A percentile compares a stretch with the other conserved stretches of the same genome.
phyloP scores from a whole-genome alignment of 139 green algal species.

The Closterium sp. region DNA sequence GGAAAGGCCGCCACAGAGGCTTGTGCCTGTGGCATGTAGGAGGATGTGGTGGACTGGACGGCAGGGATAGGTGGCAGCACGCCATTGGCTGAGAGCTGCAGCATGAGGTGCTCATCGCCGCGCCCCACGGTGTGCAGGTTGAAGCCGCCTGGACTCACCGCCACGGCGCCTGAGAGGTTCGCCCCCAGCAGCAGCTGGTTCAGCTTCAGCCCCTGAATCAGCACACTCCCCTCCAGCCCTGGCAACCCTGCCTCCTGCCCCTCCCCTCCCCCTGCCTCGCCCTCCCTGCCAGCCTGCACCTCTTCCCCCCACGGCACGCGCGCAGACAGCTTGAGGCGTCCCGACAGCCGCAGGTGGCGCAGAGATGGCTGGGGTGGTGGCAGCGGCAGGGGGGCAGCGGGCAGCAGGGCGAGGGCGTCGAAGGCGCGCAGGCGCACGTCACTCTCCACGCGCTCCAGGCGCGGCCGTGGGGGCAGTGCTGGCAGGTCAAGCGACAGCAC shows the following conservation, averaged over 20 bases:
- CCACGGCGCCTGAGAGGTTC: slow-evolving; percentile 11
- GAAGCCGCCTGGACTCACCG: neutral
- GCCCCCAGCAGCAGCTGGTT: slow-evolving; percentile 32
- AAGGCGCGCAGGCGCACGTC: slow-evolving; percentile 60
- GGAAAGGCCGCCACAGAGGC: neutral
- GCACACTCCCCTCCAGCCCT: slow-evolving; percentile 11
- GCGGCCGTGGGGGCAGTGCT: neutral
- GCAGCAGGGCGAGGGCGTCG: slow-evolving; percentile 68
- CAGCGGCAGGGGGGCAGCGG: slow-evolving; percentile 13
- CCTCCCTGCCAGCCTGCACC: neutral
- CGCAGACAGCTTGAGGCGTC: slow-evolving; percentile 30
- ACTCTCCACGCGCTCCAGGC: slow-evolving; percentile 43
- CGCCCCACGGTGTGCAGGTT: slow-evolving; percentile 16
- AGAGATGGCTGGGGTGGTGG: neutral
- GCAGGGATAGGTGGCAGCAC: neutral
- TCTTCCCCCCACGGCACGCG: neutral
- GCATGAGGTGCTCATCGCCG: slow-evolving; percentile 18
- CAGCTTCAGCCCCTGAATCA: slow-evolving; percentile 29
- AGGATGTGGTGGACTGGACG: neutral
- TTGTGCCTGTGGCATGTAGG: neutral
- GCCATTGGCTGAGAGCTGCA: neutral
- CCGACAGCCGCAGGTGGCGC: slow-evolving; percentile 25
- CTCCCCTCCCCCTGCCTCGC: slow-evolving; percentile 1
- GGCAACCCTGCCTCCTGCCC: neutral
- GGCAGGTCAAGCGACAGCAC: neutral